Evolutionary conservation across 495 filamentous ascomycete genomes (phyloP).

Genomic region (Polyplosphaeria fusca): DNA sequence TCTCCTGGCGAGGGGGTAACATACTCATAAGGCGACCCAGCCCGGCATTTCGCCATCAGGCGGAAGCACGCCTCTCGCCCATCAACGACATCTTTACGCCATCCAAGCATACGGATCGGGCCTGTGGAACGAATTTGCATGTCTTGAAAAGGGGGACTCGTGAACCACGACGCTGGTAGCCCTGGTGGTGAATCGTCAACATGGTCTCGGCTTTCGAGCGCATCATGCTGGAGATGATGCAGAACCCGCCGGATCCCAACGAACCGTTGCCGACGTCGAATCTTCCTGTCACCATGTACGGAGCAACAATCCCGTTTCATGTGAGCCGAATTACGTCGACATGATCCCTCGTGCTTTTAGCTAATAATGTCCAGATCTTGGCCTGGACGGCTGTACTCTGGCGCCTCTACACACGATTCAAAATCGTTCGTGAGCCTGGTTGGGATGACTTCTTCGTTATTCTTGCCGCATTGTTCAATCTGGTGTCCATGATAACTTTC

Average conservation of each 20-base stretch:
- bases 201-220: not conserved
- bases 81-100: not conserved
- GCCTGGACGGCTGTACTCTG: not conserved
- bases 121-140: not conserved
- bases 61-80: not conserved
- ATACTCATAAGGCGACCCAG: not conserved
- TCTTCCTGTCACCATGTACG: conserved; percentile 1
- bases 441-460: conserved; percentile 22
- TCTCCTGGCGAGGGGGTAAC: not conserved
- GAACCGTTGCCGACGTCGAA: conserved; percentile 5
- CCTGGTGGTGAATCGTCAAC: not conserved
- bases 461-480: not conserved
- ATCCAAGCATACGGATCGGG: not conserved
- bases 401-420: conserved; percentile 12
- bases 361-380: no score
- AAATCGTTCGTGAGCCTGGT: conserved; percentile 9
- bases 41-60: not conserved
- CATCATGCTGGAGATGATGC: conserved; percentile 7
- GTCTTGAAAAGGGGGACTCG: not conserved
- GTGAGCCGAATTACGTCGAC: not conserved
- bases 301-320: conserved; percentile 6
- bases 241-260: conserved; percentile 12
- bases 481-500: not conserved
- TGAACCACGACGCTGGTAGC: not conserved
- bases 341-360: not conserved